Percentiles rank a stretch among this genome's conserved stretches.
Evolutionary conservation across 495 filamentous ascomycete genomes (phyloP).

Genomic region (Gamarada debralockiae): DNA sequence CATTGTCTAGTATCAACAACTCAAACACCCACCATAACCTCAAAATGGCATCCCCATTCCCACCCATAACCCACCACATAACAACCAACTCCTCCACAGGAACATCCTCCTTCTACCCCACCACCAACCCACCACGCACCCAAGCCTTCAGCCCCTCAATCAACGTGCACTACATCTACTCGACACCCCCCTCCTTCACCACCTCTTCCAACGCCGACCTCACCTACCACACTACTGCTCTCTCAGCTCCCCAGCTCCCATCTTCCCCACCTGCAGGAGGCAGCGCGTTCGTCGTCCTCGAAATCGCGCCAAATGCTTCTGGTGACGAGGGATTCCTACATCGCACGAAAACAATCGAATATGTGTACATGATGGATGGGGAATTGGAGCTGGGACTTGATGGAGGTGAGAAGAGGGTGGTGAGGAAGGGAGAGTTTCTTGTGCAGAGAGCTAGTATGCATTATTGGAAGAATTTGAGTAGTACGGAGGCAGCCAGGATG

Average conservation of each 20-base stretch:
- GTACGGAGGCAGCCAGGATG: constrained; percentile 1
- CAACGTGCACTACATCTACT: not conserved
- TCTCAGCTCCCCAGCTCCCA: not conserved
- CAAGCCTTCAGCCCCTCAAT: too few relatives aligned
- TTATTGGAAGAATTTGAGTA: constrained; percentile 1
- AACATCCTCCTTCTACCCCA: not conserved
- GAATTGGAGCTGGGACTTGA: constrained; percentile 2
- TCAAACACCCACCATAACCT: too few relatives aligned
- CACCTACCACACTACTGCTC: not conserved
- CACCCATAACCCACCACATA: too few relatives aligned
- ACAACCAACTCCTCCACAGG: too few relatives aligned
- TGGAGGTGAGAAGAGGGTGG: not conserved
- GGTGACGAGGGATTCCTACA: not conserved
- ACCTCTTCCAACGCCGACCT: not conserved
- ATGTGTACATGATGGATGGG: constrained; percentile 1
- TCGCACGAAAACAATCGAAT: not conserved
- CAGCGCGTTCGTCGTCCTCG: not conserved
- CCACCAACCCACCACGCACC: not conserved
- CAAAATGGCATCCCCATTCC: too few relatives aligned
- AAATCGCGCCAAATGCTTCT: not conserved
- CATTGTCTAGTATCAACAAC: too few relatives aligned
- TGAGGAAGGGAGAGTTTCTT: constrained; percentile 3
- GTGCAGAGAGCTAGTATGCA: constrained; percentile 7
- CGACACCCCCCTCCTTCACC: not conserved
- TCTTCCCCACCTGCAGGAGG: not conserved